Conservation (phyloP, 768 basidiomycete genomes). For the Heimioporus sp. region DNA sequence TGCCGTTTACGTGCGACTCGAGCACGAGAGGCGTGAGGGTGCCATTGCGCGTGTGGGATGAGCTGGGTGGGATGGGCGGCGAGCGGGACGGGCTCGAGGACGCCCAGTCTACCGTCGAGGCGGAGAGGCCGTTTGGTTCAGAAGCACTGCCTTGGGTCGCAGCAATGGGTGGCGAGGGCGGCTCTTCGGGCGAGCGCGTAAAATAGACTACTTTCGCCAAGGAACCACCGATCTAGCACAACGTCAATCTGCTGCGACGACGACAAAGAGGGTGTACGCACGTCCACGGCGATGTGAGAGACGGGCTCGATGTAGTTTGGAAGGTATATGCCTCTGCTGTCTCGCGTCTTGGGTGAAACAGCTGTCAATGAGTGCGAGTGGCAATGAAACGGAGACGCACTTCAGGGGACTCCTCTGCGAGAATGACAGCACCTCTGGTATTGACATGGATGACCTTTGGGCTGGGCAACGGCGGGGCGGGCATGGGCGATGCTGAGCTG, state of each 20-base stretch:
- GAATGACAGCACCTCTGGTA: conserved; percentile 89
- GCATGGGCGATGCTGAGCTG: conserved; percentile 31
- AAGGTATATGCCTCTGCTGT: conserved; percentile 95
- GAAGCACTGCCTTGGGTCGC: conserved; percentile 59
- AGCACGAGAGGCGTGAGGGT: conserved; percentile 83
- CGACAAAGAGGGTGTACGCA: conserved; percentile 42
- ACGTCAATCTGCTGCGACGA: conserved; percentile 2
- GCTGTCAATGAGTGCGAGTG: conserved; percentile 13
- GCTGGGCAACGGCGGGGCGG: conserved; percentile 67
- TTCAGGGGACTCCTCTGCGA: conserved; percentile 93
- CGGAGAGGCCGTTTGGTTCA: conserved; percentile 42
- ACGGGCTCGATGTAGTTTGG: conserved; percentile 98
- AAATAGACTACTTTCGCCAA: conserved; percentile 98
- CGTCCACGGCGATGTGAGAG: conserved; percentile 96
- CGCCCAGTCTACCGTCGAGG: conserved; percentile 33
- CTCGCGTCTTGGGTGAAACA: conserved; percentile 61
- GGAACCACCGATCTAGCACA: conserved; percentile 86
- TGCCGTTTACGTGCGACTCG: conserved; percentile 41
- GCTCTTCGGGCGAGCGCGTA: conserved; percentile 86
- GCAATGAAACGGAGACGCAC: conserved; percentile 42
- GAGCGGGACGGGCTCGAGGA: conserved; percentile 15
- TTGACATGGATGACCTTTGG: conserved; percentile 92
- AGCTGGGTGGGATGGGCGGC: conserved; percentile 21
- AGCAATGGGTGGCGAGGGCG: conserved; percentile 68
- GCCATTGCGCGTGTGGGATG: conserved; percentile 50